A percentile compares a stretch with the other conserved stretches of the same genome.
Evolutionary conservation across 768 basidiomycete species (phyloP).

Genomic region (Lentinula guzmanii): DNA sequence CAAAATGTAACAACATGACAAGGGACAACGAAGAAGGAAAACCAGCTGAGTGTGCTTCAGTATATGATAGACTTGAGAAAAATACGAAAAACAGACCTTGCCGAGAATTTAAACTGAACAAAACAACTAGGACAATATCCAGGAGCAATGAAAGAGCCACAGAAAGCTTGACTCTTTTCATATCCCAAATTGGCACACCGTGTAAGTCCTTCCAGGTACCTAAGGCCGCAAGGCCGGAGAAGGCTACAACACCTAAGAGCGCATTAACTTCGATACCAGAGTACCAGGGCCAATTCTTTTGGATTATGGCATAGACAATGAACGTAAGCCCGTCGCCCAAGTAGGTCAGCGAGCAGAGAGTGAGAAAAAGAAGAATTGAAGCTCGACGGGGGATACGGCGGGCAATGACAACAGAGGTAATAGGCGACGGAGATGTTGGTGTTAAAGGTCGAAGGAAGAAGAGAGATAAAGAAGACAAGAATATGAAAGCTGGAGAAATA

Average conservation of each 20-base stretch:
- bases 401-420: slow-evolving; percentile 74
- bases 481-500: slow-evolving; percentile 61
- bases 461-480: slow-evolving; percentile 58
- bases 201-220: slow-evolving; percentile 78
- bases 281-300: slow-evolving; percentile 55
- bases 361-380: slow-evolving; percentile 66
- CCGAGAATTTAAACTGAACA: slow-evolving; percentile 39
- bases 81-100: slow-evolving; percentile 22
- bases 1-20: slow-evolving; percentile 34
- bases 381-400: slow-evolving; percentile 68
- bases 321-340: slow-evolving; percentile 74
- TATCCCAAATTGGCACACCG: slow-evolving; percentile 62
- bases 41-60: slow-evolving; percentile 13
- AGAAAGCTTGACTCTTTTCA: slow-evolving; percentile 50
- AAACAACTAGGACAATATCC: slow-evolving; percentile 54
- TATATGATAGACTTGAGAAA: slow-evolving; percentile 5
- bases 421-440: slow-evolving; percentile 49
- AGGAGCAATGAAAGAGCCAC: slow-evolving; percentile 47
- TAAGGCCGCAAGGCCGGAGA: slow-evolving; percentile 65
- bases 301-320: slow-evolving; percentile 56
- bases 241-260: slow-evolving; percentile 62
- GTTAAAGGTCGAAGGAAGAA: slow-evolving; percentile 40
- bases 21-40: slow-evolving; percentile 9
- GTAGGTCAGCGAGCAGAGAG: slow-evolving; percentile 66
- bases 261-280: slow-evolving; percentile 67